phyloP scores from a whole-genome alignment of 83 land plant genomes.

The Diphasiastrum complanatum region DNA sequence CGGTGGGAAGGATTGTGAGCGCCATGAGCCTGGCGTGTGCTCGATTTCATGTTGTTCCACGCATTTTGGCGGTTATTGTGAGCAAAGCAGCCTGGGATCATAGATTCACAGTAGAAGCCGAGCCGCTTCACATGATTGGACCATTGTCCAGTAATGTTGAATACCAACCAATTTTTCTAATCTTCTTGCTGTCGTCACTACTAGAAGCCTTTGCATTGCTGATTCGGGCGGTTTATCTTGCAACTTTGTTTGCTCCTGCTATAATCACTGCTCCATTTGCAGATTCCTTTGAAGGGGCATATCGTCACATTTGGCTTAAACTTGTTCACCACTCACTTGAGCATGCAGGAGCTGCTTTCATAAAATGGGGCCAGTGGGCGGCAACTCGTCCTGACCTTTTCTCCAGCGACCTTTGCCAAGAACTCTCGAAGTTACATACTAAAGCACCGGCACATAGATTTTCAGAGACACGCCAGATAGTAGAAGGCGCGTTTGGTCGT shows the following conservation, averaged over 20 bases:
- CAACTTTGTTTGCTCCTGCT: constrained; percentile 60
- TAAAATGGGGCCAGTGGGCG: constrained; percentile 99
- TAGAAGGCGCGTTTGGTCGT: constrained; percentile 83
- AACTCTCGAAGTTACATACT: constrained; percentile 72
- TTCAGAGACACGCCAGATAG: constrained; percentile 45
- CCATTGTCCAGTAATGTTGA: constrained; percentile 31
- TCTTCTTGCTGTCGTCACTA: constrained; percentile 30
- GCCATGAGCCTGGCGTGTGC: constrained; percentile 61
- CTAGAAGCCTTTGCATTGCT: constrained; percentile 47
- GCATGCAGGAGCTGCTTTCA: constrained; percentile 92
- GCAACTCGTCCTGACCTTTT: constrained; percentile 96
- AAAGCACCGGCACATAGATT: constrained; percentile 88
- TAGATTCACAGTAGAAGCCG: constrained; percentile 31
- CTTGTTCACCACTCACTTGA: constrained; percentile 68
- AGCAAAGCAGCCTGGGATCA: constrained; percentile 54
- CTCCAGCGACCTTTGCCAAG: constrained; percentile 68
- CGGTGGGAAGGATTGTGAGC: constrained; percentile 46
- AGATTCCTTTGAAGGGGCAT: constrained; percentile 39
- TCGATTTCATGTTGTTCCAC: constrained; percentile 59
- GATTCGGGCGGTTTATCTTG: constrained; percentile 49
- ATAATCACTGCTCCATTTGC: constrained; percentile 72
- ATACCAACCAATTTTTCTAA: constrained; percentile 35
- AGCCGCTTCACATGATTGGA: constrained; percentile 22
- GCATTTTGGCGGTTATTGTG: constrained; percentile 51
- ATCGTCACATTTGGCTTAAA: constrained; percentile 66